Percentiles rank a stretch among this genome's conserved stretches.
These are phyloP conservation scores for Tricholoma matsutake DNA, from an alignment of 768 basidiomycete genomes.

Conservation along the genomic window DNA sequence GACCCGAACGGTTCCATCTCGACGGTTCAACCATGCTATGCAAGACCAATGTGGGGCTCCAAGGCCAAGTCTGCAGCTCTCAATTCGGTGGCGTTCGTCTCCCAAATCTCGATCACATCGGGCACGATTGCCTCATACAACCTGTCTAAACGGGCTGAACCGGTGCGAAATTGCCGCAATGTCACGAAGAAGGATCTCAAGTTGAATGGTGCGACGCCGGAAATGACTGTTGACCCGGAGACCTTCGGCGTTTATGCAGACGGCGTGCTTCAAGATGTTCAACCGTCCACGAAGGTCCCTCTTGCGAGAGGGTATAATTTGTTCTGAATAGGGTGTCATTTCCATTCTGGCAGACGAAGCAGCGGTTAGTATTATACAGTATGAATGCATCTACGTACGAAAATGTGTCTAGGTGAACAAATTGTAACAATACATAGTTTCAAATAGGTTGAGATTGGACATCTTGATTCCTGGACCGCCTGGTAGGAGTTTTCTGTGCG, in stretches of 20 bases:
- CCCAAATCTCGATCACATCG: constrained; percentile 58
- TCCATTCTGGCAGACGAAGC: neutral
- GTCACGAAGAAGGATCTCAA: constrained; percentile 92
- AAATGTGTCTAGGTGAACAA: neutral
- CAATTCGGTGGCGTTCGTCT: constrained; percentile 87
- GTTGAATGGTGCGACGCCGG: constrained; percentile 80
- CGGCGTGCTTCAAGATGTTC: constrained; percentile 71
- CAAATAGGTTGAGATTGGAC: constrained; percentile 5
- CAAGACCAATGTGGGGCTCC: constrained; percentile 93
- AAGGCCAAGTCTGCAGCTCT: constrained; percentile 74
- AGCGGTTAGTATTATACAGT: neutral
- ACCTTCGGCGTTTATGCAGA: constrained; percentile 85
- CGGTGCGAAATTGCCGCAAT: constrained; percentile 72
- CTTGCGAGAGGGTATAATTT: constrained; percentile 75
- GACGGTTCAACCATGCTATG: constrained; percentile 85
- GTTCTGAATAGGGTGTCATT: constrained; percentile 46
- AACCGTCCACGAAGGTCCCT: constrained; percentile 66
- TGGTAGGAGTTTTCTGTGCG: constrained; percentile 1
- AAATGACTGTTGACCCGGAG: constrained; percentile 90
- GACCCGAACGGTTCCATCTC: constrained; percentile 97
- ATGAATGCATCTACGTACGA: neutral
- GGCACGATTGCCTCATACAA: constrained; percentile 64
- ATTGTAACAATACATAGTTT: neutral
- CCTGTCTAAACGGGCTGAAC: constrained; percentile 67
- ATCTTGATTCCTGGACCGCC: constrained; percentile 7